phyloP scores from a whole-genome alignment of 441 rosid species.

The Melastoma candidum region DNA sequence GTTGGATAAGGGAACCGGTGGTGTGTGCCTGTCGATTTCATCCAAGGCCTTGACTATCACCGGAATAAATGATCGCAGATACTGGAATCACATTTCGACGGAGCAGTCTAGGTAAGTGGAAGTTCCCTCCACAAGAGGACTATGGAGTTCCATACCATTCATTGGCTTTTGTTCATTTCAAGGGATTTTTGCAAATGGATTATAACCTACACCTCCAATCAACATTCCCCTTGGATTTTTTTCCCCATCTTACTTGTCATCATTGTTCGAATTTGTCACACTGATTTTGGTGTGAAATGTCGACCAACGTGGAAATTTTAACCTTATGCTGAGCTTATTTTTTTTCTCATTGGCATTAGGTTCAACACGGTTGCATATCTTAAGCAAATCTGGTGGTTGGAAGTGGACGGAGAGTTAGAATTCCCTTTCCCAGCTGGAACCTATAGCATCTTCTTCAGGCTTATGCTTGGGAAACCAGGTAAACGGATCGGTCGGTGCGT shows the following conservation, averaged over 20 bases:
- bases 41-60: conserved; percentile 53
- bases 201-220: too few relatives aligned
- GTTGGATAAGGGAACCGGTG: conserved; percentile 57
- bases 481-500: conserved; percentile 59
- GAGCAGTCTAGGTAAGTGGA: conserved; percentile 56
- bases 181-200: too few relatives aligned
- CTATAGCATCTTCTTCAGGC: conserved; percentile 75
- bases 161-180: too few relatives aligned
- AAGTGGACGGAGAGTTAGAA: conserved; percentile 75
- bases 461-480: conserved; percentile 52
- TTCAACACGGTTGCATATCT: conserved; percentile 74
- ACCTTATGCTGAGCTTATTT: not conserved
- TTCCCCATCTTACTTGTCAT: too few relatives aligned
- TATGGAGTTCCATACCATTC: too few relatives aligned
- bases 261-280: too few relatives aligned
- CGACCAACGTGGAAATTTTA: too few relatives aligned
- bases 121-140: too few relatives aligned
- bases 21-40: conserved; percentile 60
- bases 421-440: conserved; percentile 77
- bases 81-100: conserved; percentile 53
- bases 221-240: too few relatives aligned
- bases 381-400: conserved; percentile 97
- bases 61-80: conserved; percentile 69
- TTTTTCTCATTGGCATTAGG: conserved; percentile 27
- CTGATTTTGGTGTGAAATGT: too few relatives aligned